Conservation (phyloP, 805 yeast genomes). For the Aciculoconidium aculeatum region DNA sequence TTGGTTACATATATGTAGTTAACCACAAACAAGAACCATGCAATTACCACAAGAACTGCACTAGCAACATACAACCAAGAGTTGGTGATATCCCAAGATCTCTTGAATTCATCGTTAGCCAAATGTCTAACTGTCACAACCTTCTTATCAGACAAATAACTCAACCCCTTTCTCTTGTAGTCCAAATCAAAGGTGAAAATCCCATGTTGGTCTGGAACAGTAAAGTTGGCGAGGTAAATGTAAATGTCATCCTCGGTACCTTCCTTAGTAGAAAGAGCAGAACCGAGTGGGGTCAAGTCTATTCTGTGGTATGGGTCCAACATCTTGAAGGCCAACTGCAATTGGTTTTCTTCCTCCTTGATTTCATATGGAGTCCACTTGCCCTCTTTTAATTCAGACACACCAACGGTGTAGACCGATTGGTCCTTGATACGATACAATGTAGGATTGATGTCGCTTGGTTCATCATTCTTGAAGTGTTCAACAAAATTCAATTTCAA, state of each 20-base stretch:
- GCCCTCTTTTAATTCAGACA: slow-evolving; percentile 40
- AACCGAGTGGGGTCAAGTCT: slow-evolving; percentile 43
- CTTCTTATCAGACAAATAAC: slow-evolving; percentile 57
- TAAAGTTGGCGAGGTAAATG: slow-evolving; percentile 50
- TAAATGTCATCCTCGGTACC: slow-evolving; percentile 40
- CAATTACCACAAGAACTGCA: slow-evolving; percentile 59
- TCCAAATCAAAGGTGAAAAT: slow-evolving; percentile 81
- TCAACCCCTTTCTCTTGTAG: slow-evolving; percentile 72
- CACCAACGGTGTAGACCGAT: slow-evolving; percentile 48
- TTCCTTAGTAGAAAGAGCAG: slow-evolving; percentile 26
- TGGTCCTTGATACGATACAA: slow-evolving; percentile 74
- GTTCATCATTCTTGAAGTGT: slow-evolving; percentile 48
- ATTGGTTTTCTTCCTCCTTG: slow-evolving; percentile 38
- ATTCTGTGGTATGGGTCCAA: slow-evolving; percentile 93
- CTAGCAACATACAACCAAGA: slow-evolving; percentile 86
- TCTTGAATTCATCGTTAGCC: slow-evolving; percentile 90
- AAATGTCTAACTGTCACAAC: slow-evolving; percentile 85
- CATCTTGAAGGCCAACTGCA: slow-evolving; percentile 84
- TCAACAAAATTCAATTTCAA: slow-evolving; percentile 48
- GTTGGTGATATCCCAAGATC: slow-evolving; percentile 90
- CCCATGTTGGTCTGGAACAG: slow-evolving; percentile 93
- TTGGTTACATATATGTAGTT: slow-evolving; percentile 47
- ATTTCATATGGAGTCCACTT: slow-evolving; percentile 64
- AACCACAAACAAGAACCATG: slow-evolving; percentile 75
- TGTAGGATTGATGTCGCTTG: slow-evolving; percentile 31